Percentiles rank a stretch among this genome's conserved stretches.
phyloP scores from a whole-genome alignment of 1,284 basidiomycete species.

The Heterobasidion occidentale region DNA sequence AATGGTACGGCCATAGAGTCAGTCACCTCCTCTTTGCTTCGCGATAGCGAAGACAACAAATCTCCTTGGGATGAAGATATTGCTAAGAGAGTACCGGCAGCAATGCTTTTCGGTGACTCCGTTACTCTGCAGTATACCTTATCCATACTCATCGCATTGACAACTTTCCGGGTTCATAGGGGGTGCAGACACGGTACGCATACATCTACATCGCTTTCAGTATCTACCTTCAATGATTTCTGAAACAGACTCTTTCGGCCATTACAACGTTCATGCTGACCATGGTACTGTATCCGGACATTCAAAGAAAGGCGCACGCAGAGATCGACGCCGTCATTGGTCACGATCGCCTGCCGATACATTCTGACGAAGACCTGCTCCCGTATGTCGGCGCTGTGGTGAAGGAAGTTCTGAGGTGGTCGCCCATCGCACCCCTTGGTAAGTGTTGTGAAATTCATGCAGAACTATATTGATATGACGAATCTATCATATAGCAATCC shows the following conservation, averaged over 20 bases:
- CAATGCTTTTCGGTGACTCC: neutral
- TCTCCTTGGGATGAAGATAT: neutral
- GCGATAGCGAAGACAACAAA: neutral
- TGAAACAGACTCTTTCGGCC: constrained; percentile 6
- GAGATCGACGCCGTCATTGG: constrained; percentile 12
- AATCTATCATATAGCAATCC: constrained; percentile 5
- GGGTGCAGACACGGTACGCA: constrained; percentile 10
- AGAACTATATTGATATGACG: neutral
- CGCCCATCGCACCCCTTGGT: constrained; percentile 2
- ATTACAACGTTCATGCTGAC: constrained; percentile 11
- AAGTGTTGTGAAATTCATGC: neutral
- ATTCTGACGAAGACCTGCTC: constrained; percentile 7
- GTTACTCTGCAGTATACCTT: neutral
- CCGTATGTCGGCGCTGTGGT: constrained; percentile 12
- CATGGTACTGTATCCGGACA: constrained; percentile 12
- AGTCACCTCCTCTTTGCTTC: neutral
- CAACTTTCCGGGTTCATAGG: neutral
- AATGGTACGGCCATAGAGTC: neutral
- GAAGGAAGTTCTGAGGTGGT: constrained; percentile 12
- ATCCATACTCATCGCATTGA: neutral
- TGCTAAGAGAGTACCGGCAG: neutral
- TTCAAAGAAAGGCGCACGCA: constrained; percentile 8
- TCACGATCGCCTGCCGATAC: constrained; percentile 9
- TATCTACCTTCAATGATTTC: neutral
- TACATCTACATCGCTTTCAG: neutral